A percentile compares a stretch with the other conserved stretches of the same genome.
These are phyloP conservation scores for Heimioporus retisporus DNA, from an alignment of 1,284 basidiomycete genomes.

Conservation along the genomic window DNA sequence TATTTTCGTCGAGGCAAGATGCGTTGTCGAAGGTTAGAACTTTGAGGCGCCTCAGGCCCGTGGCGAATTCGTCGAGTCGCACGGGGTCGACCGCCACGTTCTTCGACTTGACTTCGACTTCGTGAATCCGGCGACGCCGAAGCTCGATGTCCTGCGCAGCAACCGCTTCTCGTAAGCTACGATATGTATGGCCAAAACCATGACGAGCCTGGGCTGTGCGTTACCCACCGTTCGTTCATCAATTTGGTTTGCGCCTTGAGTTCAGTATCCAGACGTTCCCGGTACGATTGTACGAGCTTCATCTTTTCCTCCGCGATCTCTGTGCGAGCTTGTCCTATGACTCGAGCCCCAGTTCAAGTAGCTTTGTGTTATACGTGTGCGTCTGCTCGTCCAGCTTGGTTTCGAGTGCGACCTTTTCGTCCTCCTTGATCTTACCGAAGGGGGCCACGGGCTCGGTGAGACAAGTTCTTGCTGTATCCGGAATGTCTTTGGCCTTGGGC, in stretches of 20 bases:
- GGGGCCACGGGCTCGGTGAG: slow-evolving; percentile 83
- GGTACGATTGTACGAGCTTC: slow-evolving; percentile 86
- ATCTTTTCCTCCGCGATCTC: too few relatives aligned
- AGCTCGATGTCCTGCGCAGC: slow-evolving; percentile 98
- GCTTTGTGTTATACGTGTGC: slow-evolving; percentile 84
- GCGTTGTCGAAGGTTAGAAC: slow-evolving; percentile 94
- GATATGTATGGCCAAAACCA: background rate
- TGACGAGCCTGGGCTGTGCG: background rate
- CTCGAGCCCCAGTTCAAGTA: slow-evolving; percentile 88
- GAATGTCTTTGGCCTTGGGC: slow-evolving; percentile 74
- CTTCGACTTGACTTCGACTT: slow-evolving; percentile 97
- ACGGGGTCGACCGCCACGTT: slow-evolving; percentile 95
- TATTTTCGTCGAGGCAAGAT: slow-evolving; percentile 89
- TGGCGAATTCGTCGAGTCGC: slow-evolving; percentile 94
- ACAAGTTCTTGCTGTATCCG: slow-evolving; percentile 85
- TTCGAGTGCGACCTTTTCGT: slow-evolving; percentile 85
- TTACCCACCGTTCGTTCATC: slow-evolving; percentile 89
- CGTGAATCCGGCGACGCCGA: slow-evolving; percentile 93
- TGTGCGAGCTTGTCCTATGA: slow-evolving; percentile 63
- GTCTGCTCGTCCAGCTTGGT: slow-evolving; percentile 86
- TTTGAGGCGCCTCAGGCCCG: slow-evolving; percentile 92
- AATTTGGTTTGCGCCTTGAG: slow-evolving; percentile 91
- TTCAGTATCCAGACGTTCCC: slow-evolving; percentile 89
- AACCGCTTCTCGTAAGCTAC: slow-evolving; percentile 93
- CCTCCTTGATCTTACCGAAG: slow-evolving; percentile 85